These are phyloP conservation scores for Alternaria sp. DNA, from an alignment of 2,329 filamentous ascomycete genomes.

Conservation along the genomic window DNA sequence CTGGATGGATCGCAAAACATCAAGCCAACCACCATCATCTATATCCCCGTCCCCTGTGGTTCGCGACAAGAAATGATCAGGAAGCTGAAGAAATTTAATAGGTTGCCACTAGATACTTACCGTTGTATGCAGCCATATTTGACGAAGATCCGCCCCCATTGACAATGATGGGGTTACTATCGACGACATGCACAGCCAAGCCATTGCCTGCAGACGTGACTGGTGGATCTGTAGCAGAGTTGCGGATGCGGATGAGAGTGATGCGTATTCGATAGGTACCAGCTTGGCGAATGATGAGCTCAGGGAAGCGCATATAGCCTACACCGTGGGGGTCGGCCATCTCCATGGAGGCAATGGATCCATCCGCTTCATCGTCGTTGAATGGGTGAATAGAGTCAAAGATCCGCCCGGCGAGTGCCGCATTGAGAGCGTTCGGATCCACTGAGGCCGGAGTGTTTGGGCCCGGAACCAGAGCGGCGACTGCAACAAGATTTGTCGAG, in stretches of 20 bases:
- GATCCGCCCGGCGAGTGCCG: conserved; percentile 40
- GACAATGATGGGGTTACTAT: conserved; percentile 48
- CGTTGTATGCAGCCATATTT: conserved; percentile 35
- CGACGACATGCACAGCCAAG: conserved; percentile 41
- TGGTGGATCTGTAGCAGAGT: conserved; percentile 36
- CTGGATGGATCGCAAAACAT: conserved; percentile 40
- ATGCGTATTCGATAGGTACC: conserved; percentile 50
- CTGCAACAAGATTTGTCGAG: conserved; percentile 45
- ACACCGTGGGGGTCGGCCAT: conserved; percentile 47
- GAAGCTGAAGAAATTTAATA: conserved; percentile 39
- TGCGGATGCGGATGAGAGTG: conserved; percentile 46
- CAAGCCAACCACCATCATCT: conserved; percentile 44
- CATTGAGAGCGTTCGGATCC: conserved; percentile 42
- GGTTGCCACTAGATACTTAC: conserved; percentile 46
- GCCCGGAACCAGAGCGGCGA: conserved; percentile 43
- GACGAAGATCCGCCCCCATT: conserved; percentile 31
- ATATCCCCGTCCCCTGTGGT: conserved; percentile 37
- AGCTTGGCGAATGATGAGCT: conserved; percentile 47
- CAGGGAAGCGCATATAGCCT: conserved; percentile 50
- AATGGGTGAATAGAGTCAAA: conserved; percentile 49
- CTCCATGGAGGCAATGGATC: conserved; percentile 47
- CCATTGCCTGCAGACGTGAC: conserved; percentile 37
- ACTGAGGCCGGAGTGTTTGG: conserved; percentile 36
- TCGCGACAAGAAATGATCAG: conserved; percentile 34
- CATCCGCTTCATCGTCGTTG: conserved; percentile 48